Base-by-base conservation (phyloP, 2,329 filamentous ascomycete species). In the Escovopsis sp. region DNA sequence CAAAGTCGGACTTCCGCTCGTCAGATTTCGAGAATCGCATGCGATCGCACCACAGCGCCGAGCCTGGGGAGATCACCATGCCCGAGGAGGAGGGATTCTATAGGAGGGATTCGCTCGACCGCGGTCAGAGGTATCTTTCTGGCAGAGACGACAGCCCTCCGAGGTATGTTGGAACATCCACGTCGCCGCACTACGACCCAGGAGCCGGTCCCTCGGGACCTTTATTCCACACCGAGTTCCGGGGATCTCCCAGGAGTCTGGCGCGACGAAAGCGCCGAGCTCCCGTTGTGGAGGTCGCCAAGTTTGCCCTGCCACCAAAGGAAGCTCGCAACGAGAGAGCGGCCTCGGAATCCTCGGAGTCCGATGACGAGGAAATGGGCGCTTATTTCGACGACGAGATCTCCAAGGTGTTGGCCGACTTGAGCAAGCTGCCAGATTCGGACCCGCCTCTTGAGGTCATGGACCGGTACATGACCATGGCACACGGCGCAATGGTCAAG, bases 311-410 rank as follows among this genome's bases (percentile, higher is more conserved):
- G 16, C 65, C 67, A 3, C 54, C 58, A 7, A 66, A 62, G 43
- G 53, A 56, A 40, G 48, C 53, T 1, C 47, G 47, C 2, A 48
- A 51, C 16, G 56, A 60, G 31, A 29, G 27, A 11, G 27, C 27
- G 8, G 27, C 11, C 11, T 29, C 27, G 8, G 54, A 59, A 39
- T 56, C 55, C 32, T 60, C 59, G 2, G 68, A 70, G 37, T 74
- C 71, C 0, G 70, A 76, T 35, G 73, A 77, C 43, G 73, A 76
- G 38, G 69, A 73, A 36, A 70, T 76, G 60, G 71, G 67, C 14
- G 70, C 73, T 40, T 71, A 71, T 44, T 74, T 77, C 41, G 64
- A 68, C 40, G 60, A 61, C 41, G 62, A 74, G 48, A 74, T 76
- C 32, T 54, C 61, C 35, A 70, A 74, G 51, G 64, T 66, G 2